Base-by-base conservation (phyloP, 768 basidiomycete genomes). In the Rhizopogon salebrosus region DNA sequence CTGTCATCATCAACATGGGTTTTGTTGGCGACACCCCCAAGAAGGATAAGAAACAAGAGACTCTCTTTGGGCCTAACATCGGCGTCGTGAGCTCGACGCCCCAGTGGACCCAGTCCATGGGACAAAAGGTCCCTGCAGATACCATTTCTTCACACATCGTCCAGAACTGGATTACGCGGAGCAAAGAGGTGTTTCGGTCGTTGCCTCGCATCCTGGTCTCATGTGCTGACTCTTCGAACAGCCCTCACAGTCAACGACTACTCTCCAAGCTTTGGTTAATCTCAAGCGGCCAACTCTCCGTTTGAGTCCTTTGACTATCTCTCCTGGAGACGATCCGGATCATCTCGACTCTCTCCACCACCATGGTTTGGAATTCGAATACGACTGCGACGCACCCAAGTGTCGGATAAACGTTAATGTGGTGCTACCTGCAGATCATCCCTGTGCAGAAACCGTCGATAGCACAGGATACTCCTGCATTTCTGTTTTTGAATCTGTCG, bases 261-360 rank as follows among this genome's bases (percentile, higher is more conserved):
- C 94, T 2, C 76, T 98, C 0, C 94, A 97, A 71, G 94, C 94
- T 0, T 78, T 95, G 31, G 93, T 97, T 57, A 98, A 97, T 64
- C 83, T 97, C 60, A 95, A 95, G 65, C 82, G 94, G 4, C 94
- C 94, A 1, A 85, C 91, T 1, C 77, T 98, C 31, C 80, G 86
- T 11, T 80, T 95, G 3, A 84, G 83, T 7, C 91, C 86, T 1
- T 73, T 89, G 18, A 60, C 76, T 3, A 60, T 68, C 20, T 62
- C 78, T 13, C 62, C 74, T 2, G 72, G 75, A 34, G 79, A 83
- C 24, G 77, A 78, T 14, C 64, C 72, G 31, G 66, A 75, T 36
- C 66, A 77, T 35, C 58, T 66, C 18, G 75, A 80, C 54, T 74
- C 74, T 18, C 77, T 78, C 35, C 82, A 83, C 43, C 82, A 84